Percentiles rank a stretch among this genome's conserved stretches.
phyloP scores from a whole-genome alignment of 805 yeast genomes.

The Teunomyces barrocoloradensis region DNA sequence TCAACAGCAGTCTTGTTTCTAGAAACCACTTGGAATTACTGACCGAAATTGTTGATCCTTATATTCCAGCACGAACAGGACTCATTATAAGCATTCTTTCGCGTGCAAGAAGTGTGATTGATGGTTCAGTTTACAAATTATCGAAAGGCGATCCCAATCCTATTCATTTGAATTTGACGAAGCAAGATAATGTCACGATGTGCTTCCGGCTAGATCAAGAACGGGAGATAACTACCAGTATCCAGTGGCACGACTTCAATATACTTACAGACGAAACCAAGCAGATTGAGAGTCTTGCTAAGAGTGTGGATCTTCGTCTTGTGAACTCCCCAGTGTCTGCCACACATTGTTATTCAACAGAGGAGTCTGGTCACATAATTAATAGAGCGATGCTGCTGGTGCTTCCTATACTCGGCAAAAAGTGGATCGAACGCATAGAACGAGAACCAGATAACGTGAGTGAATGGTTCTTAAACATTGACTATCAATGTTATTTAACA shows the following conservation, averaged over 20 bases:
- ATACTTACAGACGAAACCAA: slow-evolving; percentile 2
- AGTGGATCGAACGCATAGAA: slow-evolving; percentile 22
- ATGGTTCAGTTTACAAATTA: slow-evolving; percentile 22
- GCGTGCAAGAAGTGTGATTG: slow-evolving; percentile 28
- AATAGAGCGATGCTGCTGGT: slow-evolving; percentile 27
- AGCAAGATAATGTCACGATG: slow-evolving; percentile 8
- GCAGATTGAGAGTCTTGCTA: neutral
- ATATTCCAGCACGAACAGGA: neutral
- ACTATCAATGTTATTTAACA: slow-evolving; percentile 15
- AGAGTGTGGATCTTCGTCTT: slow-evolving; percentile 19
- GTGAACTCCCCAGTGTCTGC: slow-evolving; percentile 17
- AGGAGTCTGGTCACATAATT: slow-evolving; percentile 12
- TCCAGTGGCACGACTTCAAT: slow-evolving; percentile 12
- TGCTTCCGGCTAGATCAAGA: slow-evolving; percentile 8
- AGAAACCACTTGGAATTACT: slow-evolving; percentile 26
- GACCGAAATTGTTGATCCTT: slow-evolving; percentile 10
- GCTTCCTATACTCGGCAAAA: slow-evolving; percentile 23
- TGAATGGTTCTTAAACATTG: slow-evolving; percentile 21
- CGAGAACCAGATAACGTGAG: slow-evolving; percentile 11
- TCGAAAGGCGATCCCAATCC: slow-evolving; percentile 8
- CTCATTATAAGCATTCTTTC: slow-evolving; percentile 24
- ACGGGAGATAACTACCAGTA: slow-evolving; percentile 6
- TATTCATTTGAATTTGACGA: slow-evolving; percentile 8
- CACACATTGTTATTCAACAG: slow-evolving; percentile 21
- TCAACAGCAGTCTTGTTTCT: slow-evolving; percentile 30